These are phyloP conservation scores for Aspergillus nomiae DNA, from an alignment of 2,329 filamentous ascomycete genomes.

Conservation along the genomic window DNA sequence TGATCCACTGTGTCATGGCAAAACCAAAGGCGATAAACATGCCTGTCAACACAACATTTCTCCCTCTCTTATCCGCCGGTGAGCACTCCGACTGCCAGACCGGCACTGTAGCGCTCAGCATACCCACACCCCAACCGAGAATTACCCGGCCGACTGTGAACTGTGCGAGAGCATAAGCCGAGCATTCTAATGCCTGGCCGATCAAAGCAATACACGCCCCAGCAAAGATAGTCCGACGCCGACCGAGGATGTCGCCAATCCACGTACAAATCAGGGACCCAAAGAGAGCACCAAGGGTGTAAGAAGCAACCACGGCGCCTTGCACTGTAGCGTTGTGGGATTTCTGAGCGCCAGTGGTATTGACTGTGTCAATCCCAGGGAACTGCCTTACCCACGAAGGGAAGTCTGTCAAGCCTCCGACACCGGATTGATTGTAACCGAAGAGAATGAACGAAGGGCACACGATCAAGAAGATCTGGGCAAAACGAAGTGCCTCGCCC, in stretches of 20 bases:
- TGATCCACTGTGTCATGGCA: conserved; percentile 49
- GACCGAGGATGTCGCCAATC: conserved; percentile 49
- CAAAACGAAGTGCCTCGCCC: conserved; percentile 11
- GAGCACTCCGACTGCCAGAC: conserved; percentile 43
- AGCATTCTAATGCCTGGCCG: conserved; percentile 48
- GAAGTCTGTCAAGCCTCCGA: conserved; percentile 49
- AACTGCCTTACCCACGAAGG: conserved; percentile 38
- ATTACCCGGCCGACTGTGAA: conserved; percentile 51
- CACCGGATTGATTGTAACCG: conserved; percentile 56
- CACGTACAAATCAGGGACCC: conserved; percentile 50
- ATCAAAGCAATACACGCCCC: conserved; percentile 45
- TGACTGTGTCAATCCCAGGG: conserved; percentile 52
- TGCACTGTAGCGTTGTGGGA: conserved; percentile 48
- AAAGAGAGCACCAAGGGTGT: conserved; percentile 50
- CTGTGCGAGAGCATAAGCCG: conserved; percentile 49
- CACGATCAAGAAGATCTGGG: conserved; percentile 24
- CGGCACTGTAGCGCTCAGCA: conserved; percentile 47
- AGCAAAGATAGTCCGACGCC: conserved; percentile 48
- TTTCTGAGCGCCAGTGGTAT: conserved; percentile 46
- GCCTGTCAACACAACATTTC: conserved; percentile 31
- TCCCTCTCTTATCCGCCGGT: conserved; percentile 21
- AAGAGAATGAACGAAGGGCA: conserved; percentile 49
- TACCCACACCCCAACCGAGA: conserved; percentile 47
- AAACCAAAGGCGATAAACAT: conserved; percentile 49
- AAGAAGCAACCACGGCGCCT: conserved; percentile 26